Conservation (phyloP, 768 basidiomycete genomes). For the Cystobasidium ongulense region DNA sequence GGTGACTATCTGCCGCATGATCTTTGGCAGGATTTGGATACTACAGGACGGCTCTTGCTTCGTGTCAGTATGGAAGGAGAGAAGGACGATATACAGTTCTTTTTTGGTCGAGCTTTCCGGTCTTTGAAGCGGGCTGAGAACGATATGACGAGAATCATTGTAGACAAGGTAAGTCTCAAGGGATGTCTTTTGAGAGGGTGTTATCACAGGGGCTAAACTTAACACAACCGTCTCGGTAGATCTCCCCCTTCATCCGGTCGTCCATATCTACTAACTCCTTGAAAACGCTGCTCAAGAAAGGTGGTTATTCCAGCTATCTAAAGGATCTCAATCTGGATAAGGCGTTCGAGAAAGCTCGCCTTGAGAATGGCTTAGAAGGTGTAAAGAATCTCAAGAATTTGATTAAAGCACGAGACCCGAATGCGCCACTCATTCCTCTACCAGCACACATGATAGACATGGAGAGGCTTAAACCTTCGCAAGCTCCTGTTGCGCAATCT, state of each 20-base stretch:
- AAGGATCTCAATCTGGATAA: slow-evolving; percentile 44
- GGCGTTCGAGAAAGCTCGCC: slow-evolving; percentile 40
- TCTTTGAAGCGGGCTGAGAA: slow-evolving; percentile 83
- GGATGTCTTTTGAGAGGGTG: neutral
- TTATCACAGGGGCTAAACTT: neutral
- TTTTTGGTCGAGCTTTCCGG: slow-evolving; percentile 86
- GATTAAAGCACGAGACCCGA: slow-evolving; percentile 24
- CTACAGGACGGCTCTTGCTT: slow-evolving; percentile 64
- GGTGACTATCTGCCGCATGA: slow-evolving; percentile 85
- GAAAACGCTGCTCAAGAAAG: slow-evolving; percentile 64
- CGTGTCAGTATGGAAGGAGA: slow-evolving; percentile 97
- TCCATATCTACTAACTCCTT: slow-evolving; percentile 68
- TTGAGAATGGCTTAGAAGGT: slow-evolving; percentile 19
- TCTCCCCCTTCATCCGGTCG: slow-evolving; percentile 85
- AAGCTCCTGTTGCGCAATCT: neutral
- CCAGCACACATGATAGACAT: slow-evolving; percentile 6
- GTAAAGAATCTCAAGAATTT: slow-evolving; percentile 19
- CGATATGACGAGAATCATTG: slow-evolving; percentile 91
- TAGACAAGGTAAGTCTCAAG: slow-evolving; percentile 69
- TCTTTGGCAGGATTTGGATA: slow-evolving; percentile 57
- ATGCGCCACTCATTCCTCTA: slow-evolving; percentile 20
- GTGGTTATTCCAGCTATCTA: slow-evolving; percentile 41
- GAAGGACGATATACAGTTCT: slow-evolving; percentile 95
- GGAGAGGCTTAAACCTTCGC: neutral
- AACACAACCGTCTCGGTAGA: slow-evolving; percentile 51